Conservation (phyloP, 495 filamentous ascomycete species). For the Xanthoparmelia taractica region DNA sequence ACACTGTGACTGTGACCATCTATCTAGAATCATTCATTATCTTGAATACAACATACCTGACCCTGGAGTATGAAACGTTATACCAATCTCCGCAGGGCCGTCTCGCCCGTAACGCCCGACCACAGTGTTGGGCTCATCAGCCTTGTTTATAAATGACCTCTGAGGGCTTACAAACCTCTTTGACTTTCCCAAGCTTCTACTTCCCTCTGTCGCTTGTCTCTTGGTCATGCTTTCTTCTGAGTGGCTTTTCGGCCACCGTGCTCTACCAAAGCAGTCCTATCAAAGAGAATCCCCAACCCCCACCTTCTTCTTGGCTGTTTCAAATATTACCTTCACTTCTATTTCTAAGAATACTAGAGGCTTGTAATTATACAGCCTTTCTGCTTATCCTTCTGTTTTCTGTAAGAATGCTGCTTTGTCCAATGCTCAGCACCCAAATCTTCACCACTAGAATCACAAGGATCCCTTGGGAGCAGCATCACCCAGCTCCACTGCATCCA, state of each 20-base stretch:
- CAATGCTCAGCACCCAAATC: neutral
- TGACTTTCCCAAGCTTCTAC: neutral
- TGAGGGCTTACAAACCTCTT: neutral
- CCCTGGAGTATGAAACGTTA: too few species aligned
- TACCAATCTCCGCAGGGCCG: too few species aligned
- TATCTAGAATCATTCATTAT: too few species aligned
- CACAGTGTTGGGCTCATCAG: too few species aligned
- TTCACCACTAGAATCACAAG: neutral
- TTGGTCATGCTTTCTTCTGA: neutral
- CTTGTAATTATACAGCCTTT: neutral
- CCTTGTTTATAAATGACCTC: too few species aligned
- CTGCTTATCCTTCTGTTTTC: neutral
- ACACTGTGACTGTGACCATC: too few species aligned
- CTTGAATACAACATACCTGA: too few species aligned
- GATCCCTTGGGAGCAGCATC: neutral
- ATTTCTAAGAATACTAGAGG: neutral
- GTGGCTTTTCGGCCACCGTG: too few species aligned
- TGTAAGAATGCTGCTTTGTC: neutral
- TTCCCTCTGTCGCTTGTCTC: neutral
- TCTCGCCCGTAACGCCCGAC: too few species aligned
- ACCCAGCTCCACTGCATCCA: neutral
- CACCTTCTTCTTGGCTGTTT: too few species aligned
- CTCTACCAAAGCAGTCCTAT: neutral
- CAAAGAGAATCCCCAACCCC: neutral
- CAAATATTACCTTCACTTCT: neutral